These are phyloP conservation scores for Carex sylvatica DNA, from an alignment of 202 grass and related monocot genomes.

Conservation along the genomic window DNA sequence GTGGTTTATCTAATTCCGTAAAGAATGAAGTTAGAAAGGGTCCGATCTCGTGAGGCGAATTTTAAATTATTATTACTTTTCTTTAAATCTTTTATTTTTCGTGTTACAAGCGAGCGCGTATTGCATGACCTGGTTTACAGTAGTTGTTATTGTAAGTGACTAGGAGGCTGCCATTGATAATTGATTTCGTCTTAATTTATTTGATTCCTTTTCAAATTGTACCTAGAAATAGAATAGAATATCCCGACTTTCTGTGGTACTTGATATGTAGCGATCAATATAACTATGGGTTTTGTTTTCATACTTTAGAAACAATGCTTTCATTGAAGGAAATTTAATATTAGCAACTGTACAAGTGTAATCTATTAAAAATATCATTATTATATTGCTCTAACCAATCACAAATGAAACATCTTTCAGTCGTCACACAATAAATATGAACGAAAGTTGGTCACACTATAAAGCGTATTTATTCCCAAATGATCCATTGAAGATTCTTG, in stretches of 20 bases:
- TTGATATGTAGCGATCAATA: background rate
- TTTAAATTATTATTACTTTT: background rate
- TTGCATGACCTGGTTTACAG: conserved; percentile 20
- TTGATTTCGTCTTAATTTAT: conserved; percentile 19
- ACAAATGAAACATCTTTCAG: background rate
- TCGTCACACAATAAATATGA: background rate
- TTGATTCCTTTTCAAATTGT: background rate
- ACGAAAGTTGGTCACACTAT: background rate
- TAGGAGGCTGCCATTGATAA: conserved; percentile 14
- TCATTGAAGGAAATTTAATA: background rate
- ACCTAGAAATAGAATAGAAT: background rate
- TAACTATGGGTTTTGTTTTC: background rate
- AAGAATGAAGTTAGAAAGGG: background rate
- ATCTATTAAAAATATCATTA: background rate
- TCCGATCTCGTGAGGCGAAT: background rate
- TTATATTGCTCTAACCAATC: background rate
- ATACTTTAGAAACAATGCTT: background rate
- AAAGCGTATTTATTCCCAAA: conserved; percentile 18
- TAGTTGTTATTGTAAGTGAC: background rate
- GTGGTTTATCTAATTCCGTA: background rate
- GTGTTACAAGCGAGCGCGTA: conserved; percentile 21
- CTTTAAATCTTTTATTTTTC: background rate
- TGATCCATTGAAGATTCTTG: conserved; percentile 4
- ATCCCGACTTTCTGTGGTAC: background rate
- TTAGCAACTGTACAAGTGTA: background rate